These are phyloP conservation scores for Vitis amurensis DNA, from an alignment of 164 flowering plant species.

Conservation along the genomic window DNA sequence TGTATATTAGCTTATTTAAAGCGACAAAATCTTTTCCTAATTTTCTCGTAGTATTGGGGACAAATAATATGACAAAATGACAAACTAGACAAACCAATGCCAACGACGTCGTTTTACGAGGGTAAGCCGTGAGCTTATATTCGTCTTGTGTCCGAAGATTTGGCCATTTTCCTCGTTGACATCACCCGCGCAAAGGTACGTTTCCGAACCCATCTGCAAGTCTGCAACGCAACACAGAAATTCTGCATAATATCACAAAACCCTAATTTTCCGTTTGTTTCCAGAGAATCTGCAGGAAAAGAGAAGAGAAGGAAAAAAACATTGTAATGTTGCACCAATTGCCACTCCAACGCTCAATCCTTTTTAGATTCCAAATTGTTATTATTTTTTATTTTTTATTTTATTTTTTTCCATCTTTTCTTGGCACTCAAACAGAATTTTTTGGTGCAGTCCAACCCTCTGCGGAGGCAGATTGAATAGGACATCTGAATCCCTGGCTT, in stretches of 20 bases:
- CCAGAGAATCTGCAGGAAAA: background rate
- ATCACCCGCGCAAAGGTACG: background rate
- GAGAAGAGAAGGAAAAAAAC: background rate
- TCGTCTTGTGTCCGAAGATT: too few relatives aligned
- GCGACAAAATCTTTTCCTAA: too few relatives aligned
- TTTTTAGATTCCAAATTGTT: background rate
- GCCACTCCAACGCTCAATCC: background rate
- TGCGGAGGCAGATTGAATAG: background rate
- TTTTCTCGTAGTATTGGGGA: too few relatives aligned
- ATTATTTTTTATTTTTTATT: background rate
- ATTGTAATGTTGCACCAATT: background rate
- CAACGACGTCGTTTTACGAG: too few relatives aligned
- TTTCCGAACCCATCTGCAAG: background rate
- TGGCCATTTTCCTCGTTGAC: background rate
- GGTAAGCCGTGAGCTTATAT: too few relatives aligned
- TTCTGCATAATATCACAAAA: background rate
- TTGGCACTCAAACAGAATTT: background rate
- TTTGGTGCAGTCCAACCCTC: background rate
- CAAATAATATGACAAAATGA: too few relatives aligned
- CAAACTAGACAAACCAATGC: too few relatives aligned
- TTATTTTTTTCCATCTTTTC: background rate
- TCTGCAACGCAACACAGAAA: background rate
- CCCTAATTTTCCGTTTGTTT: slow-evolving; percentile 5
- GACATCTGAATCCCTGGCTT: background rate
- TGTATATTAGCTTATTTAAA: too few relatives aligned